phyloP scores from a whole-genome alignment of 495 filamentous ascomycete species.

The Melanomma pulvis-pyrius region DNA sequence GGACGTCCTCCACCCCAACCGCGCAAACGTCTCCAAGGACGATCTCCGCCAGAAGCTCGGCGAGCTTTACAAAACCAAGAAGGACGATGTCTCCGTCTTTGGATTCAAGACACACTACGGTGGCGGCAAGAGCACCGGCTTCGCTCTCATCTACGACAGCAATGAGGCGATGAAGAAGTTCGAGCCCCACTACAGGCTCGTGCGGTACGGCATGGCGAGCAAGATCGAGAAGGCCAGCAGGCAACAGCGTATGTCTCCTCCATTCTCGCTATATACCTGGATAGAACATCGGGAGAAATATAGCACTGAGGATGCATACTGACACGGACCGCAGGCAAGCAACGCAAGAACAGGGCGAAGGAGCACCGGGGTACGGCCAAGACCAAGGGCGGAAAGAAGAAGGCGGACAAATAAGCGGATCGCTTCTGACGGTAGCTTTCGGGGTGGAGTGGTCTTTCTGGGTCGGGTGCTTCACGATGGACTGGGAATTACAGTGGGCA shows the following conservation, averaged over 20 bases:
- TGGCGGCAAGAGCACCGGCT: constrained; percentile 99
- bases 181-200: constrained; percentile 95
- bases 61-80: constrained; percentile 94
- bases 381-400: constrained; percentile 83
- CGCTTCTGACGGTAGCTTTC: background rate
- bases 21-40: constrained; percentile 97
- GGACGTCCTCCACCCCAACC: constrained; percentile 98
- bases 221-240: constrained; percentile 96
- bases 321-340: constrained; percentile 80
- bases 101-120: constrained; percentile 98
- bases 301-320: constrained; percentile 36
- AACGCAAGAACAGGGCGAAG: constrained; percentile 99
- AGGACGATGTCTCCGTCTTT: constrained; percentile 96
- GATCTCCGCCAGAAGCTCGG: constrained; percentile 94
- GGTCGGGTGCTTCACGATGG: constrained; percentile 20
- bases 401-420: constrained; percentile 51
- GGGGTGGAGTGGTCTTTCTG: constrained; percentile 21
- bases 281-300: background rate
- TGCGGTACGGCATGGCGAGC: constrained; percentile 82
- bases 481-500: constrained; percentile 30
- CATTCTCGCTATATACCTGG: constrained; percentile 10
- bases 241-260: constrained; percentile 91
- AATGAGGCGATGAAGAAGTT: constrained; percentile 98
- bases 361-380: constrained; percentile 93
- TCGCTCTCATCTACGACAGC: constrained; percentile 98